Base-by-base conservation (phyloP, 169 alveolate species). In the Plasmodium cynomolgi region DNA sequence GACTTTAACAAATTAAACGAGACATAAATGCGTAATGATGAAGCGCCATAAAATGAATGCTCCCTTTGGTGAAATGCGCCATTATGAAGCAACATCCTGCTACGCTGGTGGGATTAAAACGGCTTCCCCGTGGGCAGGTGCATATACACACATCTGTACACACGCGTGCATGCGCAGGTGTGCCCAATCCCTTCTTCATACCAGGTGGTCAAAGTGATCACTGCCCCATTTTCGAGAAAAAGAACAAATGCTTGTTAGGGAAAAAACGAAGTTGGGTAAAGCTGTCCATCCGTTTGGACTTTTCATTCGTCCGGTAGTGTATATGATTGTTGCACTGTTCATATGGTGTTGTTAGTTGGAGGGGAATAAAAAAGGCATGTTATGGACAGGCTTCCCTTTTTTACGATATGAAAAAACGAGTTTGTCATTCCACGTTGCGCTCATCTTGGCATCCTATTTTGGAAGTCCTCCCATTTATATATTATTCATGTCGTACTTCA, bases 401-500 rank as follows among this genome's bases (percentile, higher is more conserved):
- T 68, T 68, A 68, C 31, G 1, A 26, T 68, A 68, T 8, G 17
- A 68, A 23, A 68, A 23, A 8, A 26, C 37, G 6, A 68, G 77
- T 68, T 68, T 11, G 5, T 7, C 37, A 68, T 68, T 68, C 37
- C 37, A 68, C 77, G 17, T 68, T 26, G 37, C 1, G 77, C 5
- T 68, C 4, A 4, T 23, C 20, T 29, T 26, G 37, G 31, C 77
- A 68, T 29, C 37, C 3, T 3, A 68, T 23, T 68, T 68, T 9
- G 20, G 4, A 8, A 1, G 77, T 68, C 15, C 17, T 20, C n/a
- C 17, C 75, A 33, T 86, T 88, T 92, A 73, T 84, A 93, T 74
- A 68, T 58, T 80, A 54, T 58, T 75, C 85, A 83, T 80, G 26
- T 96, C 98, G 81, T 94, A 96, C 84, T 96, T 96, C 80, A 96